A percentile compares a stretch with the other conserved stretches of the same genome.
phyloP scores from a whole-genome alignment of 2,329 filamentous ascomycete genomes.

The Aspergillus versicolor region DNA sequence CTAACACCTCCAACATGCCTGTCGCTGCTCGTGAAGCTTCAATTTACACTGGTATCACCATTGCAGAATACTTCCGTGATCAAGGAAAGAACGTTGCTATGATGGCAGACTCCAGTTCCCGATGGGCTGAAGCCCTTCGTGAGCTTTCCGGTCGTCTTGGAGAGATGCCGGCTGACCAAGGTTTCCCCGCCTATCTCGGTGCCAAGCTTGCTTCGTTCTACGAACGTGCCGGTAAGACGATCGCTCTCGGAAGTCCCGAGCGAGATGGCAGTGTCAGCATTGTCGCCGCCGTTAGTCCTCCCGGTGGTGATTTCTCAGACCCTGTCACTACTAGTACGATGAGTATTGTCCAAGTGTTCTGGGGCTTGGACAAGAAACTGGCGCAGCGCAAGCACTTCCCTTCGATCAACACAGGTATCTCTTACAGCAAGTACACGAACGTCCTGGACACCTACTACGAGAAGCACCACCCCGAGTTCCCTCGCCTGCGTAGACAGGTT shows the following conservation, averaged over 20 bases:
- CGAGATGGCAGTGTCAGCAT: slow-evolving; percentile 93
- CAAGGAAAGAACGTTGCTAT: slow-evolving; percentile 97
- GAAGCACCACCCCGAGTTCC: slow-evolving; percentile 91
- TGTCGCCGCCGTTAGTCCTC: slow-evolving; percentile 93
- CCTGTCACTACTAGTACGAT: slow-evolving; percentile 92
- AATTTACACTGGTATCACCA: slow-evolving; percentile 95
- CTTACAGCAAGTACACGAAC: slow-evolving; percentile 94
- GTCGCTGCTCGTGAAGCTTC: slow-evolving; percentile 97
- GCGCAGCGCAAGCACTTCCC: slow-evolving; percentile 99
- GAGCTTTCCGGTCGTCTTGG: slow-evolving; percentile 97
- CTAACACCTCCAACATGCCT: slow-evolving; percentile 99
- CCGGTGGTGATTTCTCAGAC: slow-evolving; percentile 98
- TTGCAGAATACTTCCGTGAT: slow-evolving; percentile 95
- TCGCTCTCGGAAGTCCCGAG: slow-evolving; percentile 82
- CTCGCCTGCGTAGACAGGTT: slow-evolving; percentile 86
- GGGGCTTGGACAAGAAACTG: slow-evolving; percentile 99
- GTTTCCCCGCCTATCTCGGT: slow-evolving; percentile 96
- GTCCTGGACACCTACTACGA: slow-evolving; percentile 92
- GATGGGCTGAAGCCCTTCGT: slow-evolving; percentile 98
- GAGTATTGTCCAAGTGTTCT: slow-evolving; percentile 98
- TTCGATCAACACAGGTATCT: slow-evolving; percentile 90
- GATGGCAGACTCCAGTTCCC: slow-evolving; percentile 98
- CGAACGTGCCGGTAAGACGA: slow-evolving; percentile 89
- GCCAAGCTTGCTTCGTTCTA: slow-evolving; percentile 99
- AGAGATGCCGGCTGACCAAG: slow-evolving; percentile 99